These are phyloP conservation scores for Saturnispora besseyi DNA, from an alignment of 805 yeast genomes.

Conservation along the genomic window DNA sequence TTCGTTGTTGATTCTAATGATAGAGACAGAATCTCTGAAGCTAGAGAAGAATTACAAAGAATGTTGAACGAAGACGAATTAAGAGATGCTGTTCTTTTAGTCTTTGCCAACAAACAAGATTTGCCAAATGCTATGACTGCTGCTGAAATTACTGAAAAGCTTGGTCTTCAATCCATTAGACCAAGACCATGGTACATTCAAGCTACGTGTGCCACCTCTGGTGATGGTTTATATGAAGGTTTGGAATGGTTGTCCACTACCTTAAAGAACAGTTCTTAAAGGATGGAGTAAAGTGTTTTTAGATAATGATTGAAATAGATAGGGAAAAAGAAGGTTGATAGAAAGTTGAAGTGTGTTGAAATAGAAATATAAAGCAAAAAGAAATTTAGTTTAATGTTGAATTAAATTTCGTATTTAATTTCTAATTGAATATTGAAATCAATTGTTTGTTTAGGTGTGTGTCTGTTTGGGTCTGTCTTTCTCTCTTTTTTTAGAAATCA, in stretches of 20 bases:
- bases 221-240: constrained; percentile 98
- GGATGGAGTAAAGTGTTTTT: neutral
- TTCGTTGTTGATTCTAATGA: constrained; percentile 97
- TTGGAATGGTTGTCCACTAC: constrained; percentile 92
- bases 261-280: constrained; percentile 57
- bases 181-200: constrained; percentile 99
- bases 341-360: neutral
- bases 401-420: neutral
- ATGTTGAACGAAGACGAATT: constrained; percentile 98
- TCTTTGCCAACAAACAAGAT: constrained; percentile 97
- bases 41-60: constrained; percentile 96
- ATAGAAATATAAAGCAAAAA: neutral
- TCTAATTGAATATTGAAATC: neutral
- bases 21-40: constrained; percentile 95
- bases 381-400: neutral
- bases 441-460: neutral
- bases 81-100: constrained; percentile 90
- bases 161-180: constrained; percentile 93
- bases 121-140: constrained; percentile 99
- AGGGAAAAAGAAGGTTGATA: neutral
- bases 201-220: constrained; percentile 98
- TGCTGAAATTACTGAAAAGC: constrained; percentile 94
- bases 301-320: neutral
- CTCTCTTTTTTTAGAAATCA: neutral
- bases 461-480: neutral